A percentile compares a stretch with the other conserved stretches of the same genome.
phyloP scores from a whole-genome alignment of 176 grass and related monocot genomes.

The Miscanthus lutarioriparius region DNA sequence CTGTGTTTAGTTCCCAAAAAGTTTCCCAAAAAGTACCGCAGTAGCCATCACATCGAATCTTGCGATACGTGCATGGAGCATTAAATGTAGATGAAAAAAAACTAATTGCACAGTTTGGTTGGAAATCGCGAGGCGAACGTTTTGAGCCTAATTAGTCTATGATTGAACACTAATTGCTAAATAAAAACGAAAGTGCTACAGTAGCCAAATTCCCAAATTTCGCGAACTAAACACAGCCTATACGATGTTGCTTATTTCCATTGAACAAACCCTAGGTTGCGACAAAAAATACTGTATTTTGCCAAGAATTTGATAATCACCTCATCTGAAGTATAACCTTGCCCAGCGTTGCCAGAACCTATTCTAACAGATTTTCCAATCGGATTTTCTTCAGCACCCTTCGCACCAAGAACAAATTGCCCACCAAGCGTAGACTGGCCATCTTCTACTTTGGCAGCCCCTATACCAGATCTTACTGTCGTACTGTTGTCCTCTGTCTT shows the following conservation, averaged over 20 bases:
- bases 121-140: too few relatives aligned
- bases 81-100: too few relatives aligned
- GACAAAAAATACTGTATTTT: background rate
- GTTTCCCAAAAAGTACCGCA: too few relatives aligned
- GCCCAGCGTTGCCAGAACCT: constrained; percentile 95
- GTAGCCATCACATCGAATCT: too few relatives aligned
- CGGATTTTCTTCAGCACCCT: constrained; percentile 75
- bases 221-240: too few relatives aligned
- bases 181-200: too few relatives aligned
- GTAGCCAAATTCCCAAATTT: too few relatives aligned
- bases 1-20: too few relatives aligned
- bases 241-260: background rate
- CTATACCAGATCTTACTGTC: constrained; percentile 51
- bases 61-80: too few relatives aligned
- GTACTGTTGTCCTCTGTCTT: constrained; percentile 68
- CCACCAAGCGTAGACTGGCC: constrained; percentile 50
- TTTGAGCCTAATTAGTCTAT: too few relatives aligned
- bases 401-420: constrained; percentile 60
- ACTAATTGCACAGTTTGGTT: too few relatives aligned
- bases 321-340: constrained; percentile 99
- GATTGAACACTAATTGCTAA: too few relatives aligned
- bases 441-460: constrained; percentile 79
- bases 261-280: background rate
- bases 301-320: constrained; percentile 43
- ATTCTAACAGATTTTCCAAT: constrained; percentile 67